A percentile compares a stretch with the other conserved stretches of the same genome.
Evolutionary conservation across 257 asterid species (phyloP).

Genomic region (Solanum clarkiae): DNA sequence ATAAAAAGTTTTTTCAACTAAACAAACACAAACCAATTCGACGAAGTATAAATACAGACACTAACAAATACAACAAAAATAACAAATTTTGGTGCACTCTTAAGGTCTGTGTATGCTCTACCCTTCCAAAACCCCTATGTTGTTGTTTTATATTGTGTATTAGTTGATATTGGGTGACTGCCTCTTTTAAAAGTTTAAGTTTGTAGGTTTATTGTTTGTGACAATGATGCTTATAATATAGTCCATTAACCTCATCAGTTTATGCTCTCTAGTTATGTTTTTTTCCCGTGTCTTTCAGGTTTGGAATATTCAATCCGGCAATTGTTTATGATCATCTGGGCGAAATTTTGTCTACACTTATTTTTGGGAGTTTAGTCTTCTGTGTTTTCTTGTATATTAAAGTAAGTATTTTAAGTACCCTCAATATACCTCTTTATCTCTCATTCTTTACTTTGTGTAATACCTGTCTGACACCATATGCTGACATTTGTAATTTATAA

Average conservation of each 20-base stretch:
- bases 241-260: neutral
- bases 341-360: slow-evolving; percentile 78
- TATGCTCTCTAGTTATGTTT: neutral
- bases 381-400: slow-evolving; percentile 73
- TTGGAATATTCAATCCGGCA: slow-evolving; percentile 76
- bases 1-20: neutral
- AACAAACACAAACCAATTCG: neutral
- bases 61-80: neutral
- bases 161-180: neutral
- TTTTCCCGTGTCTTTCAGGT: slow-evolving; percentile 33
- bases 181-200: neutral
- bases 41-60: neutral
- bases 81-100: neutral
- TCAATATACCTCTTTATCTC: neutral
- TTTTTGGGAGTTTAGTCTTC: slow-evolving; percentile 74
- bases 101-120: neutral
- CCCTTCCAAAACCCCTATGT: neutral
- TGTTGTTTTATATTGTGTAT: neutral
- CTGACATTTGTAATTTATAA: slow-evolving; percentile 10
- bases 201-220: neutral
- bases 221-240: neutral
- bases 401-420: slow-evolving; percentile 26
- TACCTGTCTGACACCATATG: slow-evolving; percentile 15
- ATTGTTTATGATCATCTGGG: slow-evolving; percentile 91
- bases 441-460: neutral